phyloP scores from a whole-genome alignment of 192 early-diverging fungal genomes.

The Coemansia guatemalensis region DNA sequence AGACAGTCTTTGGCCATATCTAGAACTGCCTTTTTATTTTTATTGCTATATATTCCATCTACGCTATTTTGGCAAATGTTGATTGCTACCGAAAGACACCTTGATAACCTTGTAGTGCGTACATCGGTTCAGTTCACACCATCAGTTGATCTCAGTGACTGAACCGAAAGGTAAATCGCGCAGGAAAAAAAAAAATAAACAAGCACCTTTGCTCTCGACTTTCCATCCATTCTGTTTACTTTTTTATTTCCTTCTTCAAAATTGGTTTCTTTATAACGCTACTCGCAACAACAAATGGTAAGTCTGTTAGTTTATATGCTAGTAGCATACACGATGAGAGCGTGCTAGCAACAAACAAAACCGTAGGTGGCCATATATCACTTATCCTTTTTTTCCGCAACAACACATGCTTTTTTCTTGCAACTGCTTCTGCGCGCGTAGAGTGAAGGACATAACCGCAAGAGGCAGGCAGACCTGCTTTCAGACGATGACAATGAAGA shows the following conservation, averaged over 20 bases:
- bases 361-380: not conserved
- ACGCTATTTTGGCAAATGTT: no score
- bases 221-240: not conserved
- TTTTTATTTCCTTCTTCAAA: not conserved
- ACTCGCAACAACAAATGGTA: not conserved
- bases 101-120: not conserved
- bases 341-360: not conserved
- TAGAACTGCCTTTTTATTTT: conserved; percentile 6
- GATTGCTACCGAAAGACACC: no score
- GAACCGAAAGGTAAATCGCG: not conserved
- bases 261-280: not conserved
- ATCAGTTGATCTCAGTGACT: not conserved
- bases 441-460: conserved; percentile 32
- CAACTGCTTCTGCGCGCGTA: not conserved
- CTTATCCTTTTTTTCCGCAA: not conserved
- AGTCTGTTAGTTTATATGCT: not conserved
- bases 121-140: not conserved
- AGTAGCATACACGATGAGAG: not conserved
- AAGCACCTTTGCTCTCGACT: not conserved
- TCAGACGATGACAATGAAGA: conserved; percentile 34
- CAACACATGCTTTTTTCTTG: not conserved
- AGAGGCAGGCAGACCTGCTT: conserved; percentile 43
- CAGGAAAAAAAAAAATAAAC: not conserved
- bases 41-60: not conserved
- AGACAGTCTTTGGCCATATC: conserved; percentile 42